phyloP scores from a whole-genome alignment of 2,329 filamentous ascomycete species.

The Microcyclosporella mali region DNA sequence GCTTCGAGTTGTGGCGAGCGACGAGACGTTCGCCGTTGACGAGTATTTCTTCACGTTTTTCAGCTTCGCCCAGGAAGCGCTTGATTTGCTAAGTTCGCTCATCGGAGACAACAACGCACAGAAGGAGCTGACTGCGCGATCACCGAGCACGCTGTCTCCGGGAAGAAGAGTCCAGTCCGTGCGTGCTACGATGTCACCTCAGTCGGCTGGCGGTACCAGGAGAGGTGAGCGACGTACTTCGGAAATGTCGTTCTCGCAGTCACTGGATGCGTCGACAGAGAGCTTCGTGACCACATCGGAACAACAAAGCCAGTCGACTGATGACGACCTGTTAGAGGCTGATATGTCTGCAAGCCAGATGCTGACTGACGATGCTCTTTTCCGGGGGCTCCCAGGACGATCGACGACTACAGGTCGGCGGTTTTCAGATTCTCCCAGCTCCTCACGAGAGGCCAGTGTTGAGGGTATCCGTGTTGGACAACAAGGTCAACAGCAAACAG shows the following conservation, averaged over 20 bases:
- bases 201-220: constrained; percentile 27
- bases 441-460: constrained; percentile 27
- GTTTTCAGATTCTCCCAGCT: constrained; percentile 33
- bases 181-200: constrained; percentile 40
- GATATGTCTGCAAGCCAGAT: constrained; percentile 80
- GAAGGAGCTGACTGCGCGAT: constrained; percentile 7
- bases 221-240: constrained; percentile 41
- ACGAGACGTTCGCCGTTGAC: constrained; percentile 90
- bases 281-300: constrained; percentile 52
- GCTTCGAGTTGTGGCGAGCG: constrained; percentile 84
- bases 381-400: constrained; percentile 45
- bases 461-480: neutral
- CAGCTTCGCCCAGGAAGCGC: constrained; percentile 73
- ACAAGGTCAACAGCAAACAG: neutral
- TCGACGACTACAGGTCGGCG: constrained; percentile 21
- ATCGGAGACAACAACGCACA: constrained; percentile 55
- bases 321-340: constrained; percentile 14
- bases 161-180: constrained; percentile 26
- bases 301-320: constrained; percentile 17
- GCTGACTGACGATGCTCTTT: constrained; percentile 77
- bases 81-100: constrained; percentile 68
- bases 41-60: constrained; percentile 99
- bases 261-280: constrained; percentile 60
- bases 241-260: constrained; percentile 44
- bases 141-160: constrained; percentile 1